Evolutionary conservation across 2,329 filamentous ascomycete genomes (phyloP), one percentile per base, ranked within the genome.

Genomic region (Boeremia exigua): DNA sequence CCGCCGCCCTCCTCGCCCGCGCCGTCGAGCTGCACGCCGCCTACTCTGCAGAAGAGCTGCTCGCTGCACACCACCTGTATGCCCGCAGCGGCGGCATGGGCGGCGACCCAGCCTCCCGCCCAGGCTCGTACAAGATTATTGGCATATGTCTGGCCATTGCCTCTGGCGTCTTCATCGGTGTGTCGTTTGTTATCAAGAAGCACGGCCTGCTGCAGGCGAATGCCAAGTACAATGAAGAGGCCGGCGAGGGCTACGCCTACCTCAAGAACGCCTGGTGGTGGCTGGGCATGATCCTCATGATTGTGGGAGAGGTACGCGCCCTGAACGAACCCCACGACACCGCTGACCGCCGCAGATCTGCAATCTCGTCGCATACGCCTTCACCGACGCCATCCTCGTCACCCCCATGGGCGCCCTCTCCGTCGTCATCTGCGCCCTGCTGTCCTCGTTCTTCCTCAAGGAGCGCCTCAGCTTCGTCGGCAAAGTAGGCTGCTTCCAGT

Each of bases 361-460:
- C 85, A 99, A 99, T 78, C 96, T 98, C 74, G 91, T 94, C 73
- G 95, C 95, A 49, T 98, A 98, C 73, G 91, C 92, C 53, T 98
- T 98, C 69, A 95, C 95, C 60, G 95, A 98, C 75, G 94, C 94
- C 58, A 97, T 98, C 66, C 81, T 98, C 61, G 94, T 98, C 50
- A 97, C 94, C 0, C 93, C 94, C 4, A 81, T 98, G 49, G 94
- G 94, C 59, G 94, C 94, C 3, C 81, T 98, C 46, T 92, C 91
- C 1, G 95, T 98, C 57, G 95, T 99, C 49, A 88, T 98, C 60
- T 94, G 91, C 45, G 93, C 95, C 15, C 84, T 98, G 39, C 80
- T 98, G 46, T 96, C 92, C 0, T 92, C 93, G 52, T 94, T 98
- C 63, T 98, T 98, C 72, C 82, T 99, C 56, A 98, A 98, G 75